Evolutionary conservation across 179 eudicot species (phyloP).

Genomic region (Nepenthes alata): DNA sequence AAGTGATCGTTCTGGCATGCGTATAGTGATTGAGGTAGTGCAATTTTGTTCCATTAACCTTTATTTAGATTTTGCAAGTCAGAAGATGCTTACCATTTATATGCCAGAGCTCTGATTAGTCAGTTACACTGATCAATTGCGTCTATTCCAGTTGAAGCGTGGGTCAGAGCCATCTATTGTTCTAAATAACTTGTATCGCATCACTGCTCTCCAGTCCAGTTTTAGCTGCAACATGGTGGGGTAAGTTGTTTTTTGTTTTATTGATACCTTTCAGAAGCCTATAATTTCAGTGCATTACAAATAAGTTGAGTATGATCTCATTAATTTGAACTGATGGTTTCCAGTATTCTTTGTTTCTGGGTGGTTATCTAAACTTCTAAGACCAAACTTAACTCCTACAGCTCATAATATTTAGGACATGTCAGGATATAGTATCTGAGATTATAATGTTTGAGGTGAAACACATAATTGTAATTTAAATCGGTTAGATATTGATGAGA

Average conservation of each 20-base stretch:
- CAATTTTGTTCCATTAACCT: neutral
- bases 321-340: too few species aligned
- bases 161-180: slow-evolving; percentile 83
- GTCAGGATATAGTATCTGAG: too few species aligned
- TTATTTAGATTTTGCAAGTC: neutral
- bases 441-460: too few species aligned
- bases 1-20: slow-evolving; percentile 98
- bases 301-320: neutral
- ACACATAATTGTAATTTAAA: too few species aligned
- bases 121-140: slow-evolving; percentile 1
- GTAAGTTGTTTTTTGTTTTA: slow-evolving; percentile 29
- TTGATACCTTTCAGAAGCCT: neutral
- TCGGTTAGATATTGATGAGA: too few species aligned
- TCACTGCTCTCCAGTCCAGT: slow-evolving; percentile 78
- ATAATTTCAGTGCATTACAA: neutral
- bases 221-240: slow-evolving; percentile 99
- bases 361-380: too few species aligned
- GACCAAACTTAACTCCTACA: too few species aligned
- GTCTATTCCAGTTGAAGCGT: slow-evolving; percentile 62
- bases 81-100: neutral
- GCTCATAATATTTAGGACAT: too few species aligned
- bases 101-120: neutral
- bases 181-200: slow-evolving; percentile 79
- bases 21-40: slow-evolving; percentile 85
- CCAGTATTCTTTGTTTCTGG: too few species aligned